Evolutionary conservation across 78 protist genomes (phyloP).

Genomic region (Dictyostelium firmibasis): DNA sequence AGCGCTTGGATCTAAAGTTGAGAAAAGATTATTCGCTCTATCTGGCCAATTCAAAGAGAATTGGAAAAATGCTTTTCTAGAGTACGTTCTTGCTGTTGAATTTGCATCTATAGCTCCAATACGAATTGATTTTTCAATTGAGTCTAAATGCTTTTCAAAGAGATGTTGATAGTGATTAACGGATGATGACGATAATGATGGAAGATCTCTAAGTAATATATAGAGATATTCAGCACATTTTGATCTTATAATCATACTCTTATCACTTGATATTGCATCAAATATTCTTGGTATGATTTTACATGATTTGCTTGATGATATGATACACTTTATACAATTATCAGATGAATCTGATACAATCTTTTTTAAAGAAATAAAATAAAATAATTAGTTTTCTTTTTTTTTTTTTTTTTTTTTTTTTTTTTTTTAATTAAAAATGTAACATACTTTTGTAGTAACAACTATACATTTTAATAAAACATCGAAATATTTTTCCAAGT

Average conservation of each 20-base stretch:
- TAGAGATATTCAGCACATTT: conserved; percentile 18
- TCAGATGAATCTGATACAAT: conserved; percentile 50
- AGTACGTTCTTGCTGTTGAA: background rate
- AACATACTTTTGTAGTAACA: conserved; percentile 32
- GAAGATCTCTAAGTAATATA: background rate
- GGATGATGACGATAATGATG: background rate
- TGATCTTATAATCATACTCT: conserved; percentile 24
- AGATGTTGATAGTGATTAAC: background rate
- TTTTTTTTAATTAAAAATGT: too few relatives aligned
- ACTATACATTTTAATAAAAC: conserved; percentile 29
- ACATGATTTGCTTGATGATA: conserved; percentile 16
- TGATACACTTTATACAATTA: conserved; percentile 39
- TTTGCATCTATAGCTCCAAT: conserved; percentile 25
- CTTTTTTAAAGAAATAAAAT: background rate
- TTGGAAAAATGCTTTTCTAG: background rate
- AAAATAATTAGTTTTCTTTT: background rate
- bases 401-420: too few relatives aligned
- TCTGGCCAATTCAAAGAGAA: background rate
- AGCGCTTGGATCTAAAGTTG: conserved; percentile 4
- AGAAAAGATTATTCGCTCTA: background rate
- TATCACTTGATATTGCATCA: background rate
- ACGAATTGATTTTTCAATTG: conserved; percentile 14
- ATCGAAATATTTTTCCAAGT: conserved; percentile 22
- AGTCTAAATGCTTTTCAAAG: conserved; percentile 10
- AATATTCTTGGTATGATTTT: conserved; percentile 12